Conservation (phyloP, 345 rosid genomes). For the Citrus inodora region DNA sequence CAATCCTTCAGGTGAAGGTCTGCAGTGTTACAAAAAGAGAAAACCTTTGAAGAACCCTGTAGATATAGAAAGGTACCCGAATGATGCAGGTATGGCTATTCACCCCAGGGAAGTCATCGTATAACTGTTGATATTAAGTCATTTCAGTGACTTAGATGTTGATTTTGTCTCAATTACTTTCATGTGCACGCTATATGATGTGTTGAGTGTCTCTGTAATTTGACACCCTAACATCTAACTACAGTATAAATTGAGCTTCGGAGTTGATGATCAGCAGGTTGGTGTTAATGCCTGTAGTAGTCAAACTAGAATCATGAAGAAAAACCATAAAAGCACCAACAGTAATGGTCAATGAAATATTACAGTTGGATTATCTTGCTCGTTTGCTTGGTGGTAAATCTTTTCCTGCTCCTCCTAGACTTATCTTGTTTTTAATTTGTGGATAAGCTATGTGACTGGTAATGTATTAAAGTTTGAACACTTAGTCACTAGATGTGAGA, state of each 20-base stretch:
- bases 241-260: neutral
- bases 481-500: neutral
- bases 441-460: neutral
- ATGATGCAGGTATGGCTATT: conserved; percentile 36
- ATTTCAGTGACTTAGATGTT: neutral
- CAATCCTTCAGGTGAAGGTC: conserved; percentile 72
- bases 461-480: too few species aligned
- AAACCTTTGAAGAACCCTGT: conserved; percentile 28
- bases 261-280: too few species aligned
- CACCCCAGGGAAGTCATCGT: neutral
- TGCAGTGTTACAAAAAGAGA: conserved; percentile 54
- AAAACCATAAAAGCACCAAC: neutral
- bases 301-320: neutral
- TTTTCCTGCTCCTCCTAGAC: neutral
- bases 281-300: too few species aligned
- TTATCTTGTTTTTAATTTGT: neutral
- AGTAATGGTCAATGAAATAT: neutral
- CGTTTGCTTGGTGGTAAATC: neutral
- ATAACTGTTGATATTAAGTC: neutral
- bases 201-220: neutral
- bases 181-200: neutral
- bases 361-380: neutral
- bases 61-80: conserved; percentile 21
- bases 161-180: neutral
- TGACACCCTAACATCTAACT: neutral